Percentiles rank a stretch among this genome's conserved stretches.
phyloP scores from a whole-genome alignment of 495 filamentous ascomycete species.

The Penicillium silybi region DNA sequence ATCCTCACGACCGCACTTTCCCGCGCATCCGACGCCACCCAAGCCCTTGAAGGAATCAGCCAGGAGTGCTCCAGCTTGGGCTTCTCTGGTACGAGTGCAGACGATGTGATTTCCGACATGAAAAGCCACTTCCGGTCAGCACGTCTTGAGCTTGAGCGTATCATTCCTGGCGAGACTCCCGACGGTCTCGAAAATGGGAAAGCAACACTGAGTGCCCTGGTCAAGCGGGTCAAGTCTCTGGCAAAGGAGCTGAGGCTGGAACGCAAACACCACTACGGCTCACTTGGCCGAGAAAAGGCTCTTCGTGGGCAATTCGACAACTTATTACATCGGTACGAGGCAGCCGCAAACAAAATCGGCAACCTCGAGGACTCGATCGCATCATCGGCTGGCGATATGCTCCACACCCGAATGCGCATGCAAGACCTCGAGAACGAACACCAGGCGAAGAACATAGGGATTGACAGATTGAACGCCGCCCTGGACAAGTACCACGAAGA shows the following conservation, averaged over 20 bases:
- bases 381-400: slow-evolving; percentile 50
- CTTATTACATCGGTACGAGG: slow-evolving; percentile 34
- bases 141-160: slow-evolving; percentile 62
- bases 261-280: slow-evolving; percentile 25
- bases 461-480: slow-evolving; percentile 58
- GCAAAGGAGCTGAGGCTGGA: slow-evolving; percentile 35
- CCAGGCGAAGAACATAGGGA: slow-evolving; percentile 53
- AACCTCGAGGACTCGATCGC: slow-evolving; percentile 54
- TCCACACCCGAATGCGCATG: slow-evolving; percentile 39
- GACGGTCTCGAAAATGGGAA: slow-evolving; percentile 36
- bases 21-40: slow-evolving; percentile 34
- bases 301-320: slow-evolving; percentile 44
- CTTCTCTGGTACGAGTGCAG: slow-evolving; percentile 46
- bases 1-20: slow-evolving; percentile 33
- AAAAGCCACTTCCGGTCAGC: slow-evolving; percentile 56
- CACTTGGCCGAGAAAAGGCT: slow-evolving; percentile 30
- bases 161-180: slow-evolving; percentile 60
- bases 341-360: slow-evolving; percentile 39
- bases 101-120: slow-evolving; percentile 52
- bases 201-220: slow-evolving; percentile 36
- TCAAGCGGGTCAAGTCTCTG: slow-evolving; percentile 34
- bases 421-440: slow-evolving; percentile 49
- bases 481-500: slow-evolving; percentile 63
- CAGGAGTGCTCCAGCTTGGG: slow-evolving; percentile 48
- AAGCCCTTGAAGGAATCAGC: slow-evolving; percentile 36